These are phyloP conservation scores for Herpetospermum pedunculosum DNA, from an alignment of 306 rosid genomes.

Conservation along the genomic window DNA sequence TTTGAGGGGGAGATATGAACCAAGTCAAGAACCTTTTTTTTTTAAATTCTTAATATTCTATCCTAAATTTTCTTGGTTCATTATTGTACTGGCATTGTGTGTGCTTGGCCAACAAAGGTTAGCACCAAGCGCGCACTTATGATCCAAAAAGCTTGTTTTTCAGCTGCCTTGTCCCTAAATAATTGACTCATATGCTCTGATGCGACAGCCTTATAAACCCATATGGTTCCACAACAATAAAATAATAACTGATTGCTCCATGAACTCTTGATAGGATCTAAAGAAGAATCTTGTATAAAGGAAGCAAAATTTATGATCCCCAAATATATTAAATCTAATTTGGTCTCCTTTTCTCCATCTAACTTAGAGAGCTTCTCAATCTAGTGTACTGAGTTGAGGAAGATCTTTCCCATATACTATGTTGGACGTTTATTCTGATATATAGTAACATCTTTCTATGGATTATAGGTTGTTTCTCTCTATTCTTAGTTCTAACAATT, in stretches of 20 bases:
- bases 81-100: not conserved
- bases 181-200: not conserved
- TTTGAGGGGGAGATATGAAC: not conserved
- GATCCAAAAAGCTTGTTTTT: not conserved
- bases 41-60: not conserved
- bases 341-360: not conserved
- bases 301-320: not conserved
- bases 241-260: not conserved
- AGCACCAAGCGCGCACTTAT: not conserved
- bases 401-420: not conserved
- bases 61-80: not conserved
- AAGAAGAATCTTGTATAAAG: not conserved
- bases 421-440: not conserved
- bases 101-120: not conserved
- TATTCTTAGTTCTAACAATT: not conserved
- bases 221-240: not conserved
- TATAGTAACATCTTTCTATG: not conserved
- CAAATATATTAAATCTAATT: not conserved
- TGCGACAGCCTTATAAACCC: not conserved
- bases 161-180: not conserved
- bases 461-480: not conserved
- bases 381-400: not conserved
- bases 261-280: not conserved
- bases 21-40: not conserved
- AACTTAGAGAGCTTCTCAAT: not conserved